Percentiles rank a stretch among this genome's conserved stretches.
Evolutionary conservation across 2,329 filamentous ascomycete species (phyloP).

Genomic region (Fusarium sp.): DNA sequence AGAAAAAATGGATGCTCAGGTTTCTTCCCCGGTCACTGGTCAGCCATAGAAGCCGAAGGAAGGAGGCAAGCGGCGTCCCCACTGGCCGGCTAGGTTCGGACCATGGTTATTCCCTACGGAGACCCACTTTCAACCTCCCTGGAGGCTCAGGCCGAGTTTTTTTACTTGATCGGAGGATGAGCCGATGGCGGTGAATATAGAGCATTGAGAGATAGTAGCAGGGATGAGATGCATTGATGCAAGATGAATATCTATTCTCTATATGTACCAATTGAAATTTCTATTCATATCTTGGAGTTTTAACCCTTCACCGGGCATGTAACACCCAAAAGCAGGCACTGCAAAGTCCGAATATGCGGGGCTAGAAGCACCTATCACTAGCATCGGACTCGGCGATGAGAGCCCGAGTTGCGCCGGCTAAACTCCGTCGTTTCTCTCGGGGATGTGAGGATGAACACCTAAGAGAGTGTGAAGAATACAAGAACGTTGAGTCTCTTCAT

Average conservation of each 20-base stretch:
- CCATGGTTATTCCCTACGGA: conserved; percentile 42
- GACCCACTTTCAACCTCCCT: conserved; percentile 31
- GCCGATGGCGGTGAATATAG: background rate
- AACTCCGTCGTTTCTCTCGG: too few relatives aligned
- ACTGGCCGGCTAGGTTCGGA: conserved; percentile 45
- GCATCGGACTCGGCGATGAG: conserved; percentile 22
- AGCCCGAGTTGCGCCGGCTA: conserved; percentile 7
- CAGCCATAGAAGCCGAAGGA: conserved; percentile 55
- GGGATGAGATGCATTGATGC: background rate
- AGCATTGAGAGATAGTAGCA: background rate
- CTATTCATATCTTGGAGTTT: background rate
- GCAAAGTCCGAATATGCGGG: conserved; percentile 19
- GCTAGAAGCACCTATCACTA: conserved; percentile 20
- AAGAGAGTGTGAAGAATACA: too few relatives aligned
- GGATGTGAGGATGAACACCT: too few relatives aligned
- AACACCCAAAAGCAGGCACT: background rate
- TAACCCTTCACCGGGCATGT: background rate
- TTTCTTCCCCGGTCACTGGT: conserved; percentile 42
- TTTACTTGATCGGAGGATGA: conserved; percentile 10
- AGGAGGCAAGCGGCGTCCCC: conserved; percentile 48
- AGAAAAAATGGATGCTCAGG: conserved; percentile 43
- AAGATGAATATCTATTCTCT: background rate
- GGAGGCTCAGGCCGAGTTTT: conserved; percentile 10
- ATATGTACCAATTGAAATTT: background rate
- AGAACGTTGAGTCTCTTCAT: too few relatives aligned